Evolutionary conservation across 2,329 filamentous ascomycete species (phyloP).

Genomic region (Ophiostoma perfectum): DNA sequence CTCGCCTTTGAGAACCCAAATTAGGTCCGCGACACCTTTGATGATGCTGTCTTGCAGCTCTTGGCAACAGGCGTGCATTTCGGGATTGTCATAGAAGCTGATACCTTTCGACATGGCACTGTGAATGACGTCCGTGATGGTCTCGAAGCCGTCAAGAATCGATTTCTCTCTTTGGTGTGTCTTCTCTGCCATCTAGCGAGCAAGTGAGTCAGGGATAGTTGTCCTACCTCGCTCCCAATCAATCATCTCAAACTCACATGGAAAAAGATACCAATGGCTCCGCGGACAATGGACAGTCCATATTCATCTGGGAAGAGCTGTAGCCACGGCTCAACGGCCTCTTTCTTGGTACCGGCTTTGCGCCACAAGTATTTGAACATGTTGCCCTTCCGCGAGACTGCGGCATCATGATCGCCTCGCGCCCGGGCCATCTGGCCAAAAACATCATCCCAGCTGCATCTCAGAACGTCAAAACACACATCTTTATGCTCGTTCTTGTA

Average conservation of each 20-base stretch:
- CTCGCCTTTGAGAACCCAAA: neutral
- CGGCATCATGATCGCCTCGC: constrained; percentile 16
- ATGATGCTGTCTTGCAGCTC: constrained; percentile 18
- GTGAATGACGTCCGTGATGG: constrained; percentile 19
- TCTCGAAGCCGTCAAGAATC: constrained; percentile 20
- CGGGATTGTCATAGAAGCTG: constrained; percentile 14
- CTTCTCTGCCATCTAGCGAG: constrained; percentile 16
- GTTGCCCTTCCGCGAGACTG: constrained; percentile 1
- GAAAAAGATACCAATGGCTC: constrained; percentile 20
- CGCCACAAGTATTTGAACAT: constrained; percentile 20
- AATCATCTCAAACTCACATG: constrained; percentile 14
- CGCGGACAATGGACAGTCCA: constrained; percentile 18
- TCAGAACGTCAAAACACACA: constrained; percentile 16
- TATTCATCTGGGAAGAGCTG: constrained; percentile 21
- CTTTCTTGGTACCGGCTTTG: constrained; percentile 18
- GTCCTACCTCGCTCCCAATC: neutral
- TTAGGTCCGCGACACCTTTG: constrained; percentile 16
- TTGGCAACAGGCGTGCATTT: constrained; percentile 19
- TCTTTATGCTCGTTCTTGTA: constrained; percentile 1
- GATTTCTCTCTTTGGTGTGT: constrained; percentile 17
- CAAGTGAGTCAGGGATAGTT: neutral
- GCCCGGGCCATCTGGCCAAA: constrained; percentile 19
- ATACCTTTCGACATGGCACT: constrained; percentile 19
- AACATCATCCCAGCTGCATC: constrained; percentile 21
- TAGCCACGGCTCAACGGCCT: constrained; percentile 21